Evolutionary conservation across 257 asterid genomes (phyloP), one percentile per base, ranked within the genome.

Genomic region (Leonotis leonurus): DNA sequence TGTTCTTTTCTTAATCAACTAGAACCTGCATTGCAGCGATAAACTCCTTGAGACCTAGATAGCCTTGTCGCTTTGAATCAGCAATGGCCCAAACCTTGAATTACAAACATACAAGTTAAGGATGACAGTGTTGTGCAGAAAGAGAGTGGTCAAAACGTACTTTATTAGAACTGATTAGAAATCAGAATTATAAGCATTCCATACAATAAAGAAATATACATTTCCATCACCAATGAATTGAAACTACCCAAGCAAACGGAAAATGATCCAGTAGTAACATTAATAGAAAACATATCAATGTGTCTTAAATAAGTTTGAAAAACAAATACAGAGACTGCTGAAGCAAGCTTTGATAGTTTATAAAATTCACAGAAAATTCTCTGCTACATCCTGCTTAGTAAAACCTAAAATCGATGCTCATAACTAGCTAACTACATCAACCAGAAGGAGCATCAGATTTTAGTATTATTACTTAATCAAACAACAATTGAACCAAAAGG

Each of bases 1-100:
- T 51, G 54, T 14, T 44, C 9, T 36, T 21, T 67, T 63, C 33
- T 7, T 22, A 24, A 43, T 24, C 43, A 53, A 46, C 30, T 45
- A 51, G 35, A 66, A 92, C 97, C 99, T 92, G 95, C 97, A 92
- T 86, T 70, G 99, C 94, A 39, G 89, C 81, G 70, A 80, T 66
- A 53, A 92, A 92, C 76, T 92, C 99, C 60, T 78, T 75, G 52
- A 89, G 75, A 56, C 88, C 97, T 51, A 92, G 78, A 75, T 71
- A 92, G 10, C 99, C 97, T 79, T 89, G 99, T 44, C 90, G 77
- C 70, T 82, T 89, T 32, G 94, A 67, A 73, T 92, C 99, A 49
- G 95, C 91, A 52, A 92, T 79, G 40, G 94, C 97, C 99, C 99
- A 89, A 26, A 92, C 95, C 99, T 92, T 70, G 16, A 46, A 67